Evolutionary conservation across 2,329 filamentous ascomycete genomes (phyloP).

Genomic region (Epichloe sylvatica): DNA sequence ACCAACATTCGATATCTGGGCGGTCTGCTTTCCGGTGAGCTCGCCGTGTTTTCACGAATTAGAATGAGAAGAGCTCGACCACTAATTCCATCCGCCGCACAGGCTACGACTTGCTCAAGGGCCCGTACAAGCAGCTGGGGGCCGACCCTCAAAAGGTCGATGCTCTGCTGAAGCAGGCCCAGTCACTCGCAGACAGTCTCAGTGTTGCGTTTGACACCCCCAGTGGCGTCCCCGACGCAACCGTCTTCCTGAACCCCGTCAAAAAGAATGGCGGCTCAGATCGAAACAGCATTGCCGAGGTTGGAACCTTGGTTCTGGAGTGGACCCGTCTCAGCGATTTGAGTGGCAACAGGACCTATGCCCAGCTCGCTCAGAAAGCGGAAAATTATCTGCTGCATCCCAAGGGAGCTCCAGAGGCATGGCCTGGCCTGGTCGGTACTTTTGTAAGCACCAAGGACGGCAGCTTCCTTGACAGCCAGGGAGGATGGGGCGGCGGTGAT

Average conservation of each 20-base stretch:
- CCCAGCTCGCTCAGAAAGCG: slow-evolving; percentile 48
- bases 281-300: slow-evolving; percentile 60
- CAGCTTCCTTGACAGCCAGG: slow-evolving; percentile 48
- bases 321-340: slow-evolving; percentile 72
- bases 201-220: slow-evolving; percentile 67
- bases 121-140: slow-evolving; percentile 42
- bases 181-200: slow-evolving; percentile 55
- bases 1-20: slow-evolving; percentile 81
- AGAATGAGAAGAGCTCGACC: no score
- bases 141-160: slow-evolving; percentile 32
- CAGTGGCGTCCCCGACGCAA: slow-evolving; percentile 60
- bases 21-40: slow-evolving; percentile 57
- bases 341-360: slow-evolving; percentile 54
- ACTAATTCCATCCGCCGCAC: not conserved
- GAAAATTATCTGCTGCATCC: slow-evolving; percentile 59
- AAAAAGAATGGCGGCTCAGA: slow-evolving; percentile 31
- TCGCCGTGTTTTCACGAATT: not conserved
- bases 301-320: slow-evolving; percentile 68
- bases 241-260: slow-evolving; percentile 43
- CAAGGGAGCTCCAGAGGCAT: slow-evolving; percentile 46
- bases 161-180: slow-evolving; percentile 51
- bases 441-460: slow-evolving; percentile 52
- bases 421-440: slow-evolving; percentile 61
- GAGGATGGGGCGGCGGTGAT: slow-evolving; percentile 64
- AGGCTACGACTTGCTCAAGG: slow-evolving; percentile 59